Base-by-base conservation (phyloP, 2,329 filamentous ascomycete species). In the Calycina marina region DNA sequence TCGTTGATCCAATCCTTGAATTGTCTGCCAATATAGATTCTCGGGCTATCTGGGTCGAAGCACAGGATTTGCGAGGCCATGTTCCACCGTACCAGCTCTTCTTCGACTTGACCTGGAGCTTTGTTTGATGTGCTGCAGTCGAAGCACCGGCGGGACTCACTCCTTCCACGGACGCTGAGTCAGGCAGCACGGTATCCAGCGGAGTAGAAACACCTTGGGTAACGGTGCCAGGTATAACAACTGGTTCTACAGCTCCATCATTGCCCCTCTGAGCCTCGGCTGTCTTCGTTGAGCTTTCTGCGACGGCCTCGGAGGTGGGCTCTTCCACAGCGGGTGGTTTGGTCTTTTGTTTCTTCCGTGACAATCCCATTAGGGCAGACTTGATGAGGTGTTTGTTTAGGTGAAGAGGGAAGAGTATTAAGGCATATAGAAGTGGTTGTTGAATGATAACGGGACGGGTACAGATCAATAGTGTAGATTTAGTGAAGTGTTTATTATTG, bases 1-100 rank as follows among this genome's bases (percentile, higher is more conserved):
- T 35, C 8, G 46, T 34, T 4, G 35, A 25, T 9, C 36, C 42
- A 31, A 46, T 52, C n/a, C 37, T 40, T 6, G 46, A 34, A 35
- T 50, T 53, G 32, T 51, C 68, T 17, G 69, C 72, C 28, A 69
- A 53, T 16, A 77, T 75, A 9, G 65, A 70, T 49, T 77, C 72
- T 40, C 61, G 62, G 3, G 69, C 69, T 27, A 77, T 56, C 31
- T 71, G 67, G 4, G 66, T 74, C 6, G 70, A 76, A 16, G 72
- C 61, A 11, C 59, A 55, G 5, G 71, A 67, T 46, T 76, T 76
- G 38, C 65, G 59, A 12, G 69, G 65, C 68, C 68, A 74, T 12
- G 71, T 51, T 22, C 20, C 20, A 14, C 69, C 68, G 50, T 76
- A 76, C 72, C 71, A 77, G 49, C 69, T 74, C 14, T 39, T 38